A percentile compares a stretch with the other conserved stretches of the same genome.
These are phyloP conservation scores for Dendrothele bispora DNA, from an alignment of 768 basidiomycete species.

Conservation along the genomic window DNA sequence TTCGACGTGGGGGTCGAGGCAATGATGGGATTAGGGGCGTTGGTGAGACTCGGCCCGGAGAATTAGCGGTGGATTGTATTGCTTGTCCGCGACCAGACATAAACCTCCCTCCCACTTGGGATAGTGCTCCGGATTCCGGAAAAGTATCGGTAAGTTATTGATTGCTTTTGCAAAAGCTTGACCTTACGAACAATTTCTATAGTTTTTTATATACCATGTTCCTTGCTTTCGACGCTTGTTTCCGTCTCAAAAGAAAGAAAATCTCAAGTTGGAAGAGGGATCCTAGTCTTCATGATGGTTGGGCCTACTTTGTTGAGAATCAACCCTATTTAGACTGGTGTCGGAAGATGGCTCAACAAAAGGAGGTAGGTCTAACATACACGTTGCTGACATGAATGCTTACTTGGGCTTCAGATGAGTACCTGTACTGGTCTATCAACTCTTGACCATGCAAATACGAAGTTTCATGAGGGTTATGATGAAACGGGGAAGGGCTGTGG, in stretches of 20 bases:
- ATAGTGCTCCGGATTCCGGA: not conserved
- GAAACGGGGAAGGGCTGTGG: too few relatives aligned
- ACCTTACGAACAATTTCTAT: not conserved
- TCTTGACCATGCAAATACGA: too few relatives aligned
- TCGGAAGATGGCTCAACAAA: not conserved
- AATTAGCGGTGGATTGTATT: conserved; percentile 12
- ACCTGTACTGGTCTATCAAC: too few relatives aligned
- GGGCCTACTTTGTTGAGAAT: too few relatives aligned
- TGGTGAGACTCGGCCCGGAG: not conserved
- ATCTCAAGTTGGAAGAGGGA: too few relatives aligned
- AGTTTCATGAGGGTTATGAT: too few relatives aligned
- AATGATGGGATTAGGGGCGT: not conserved
- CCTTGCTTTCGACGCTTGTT: too few relatives aligned
- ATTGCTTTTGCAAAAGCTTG: not conserved
- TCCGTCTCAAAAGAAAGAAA: conserved; percentile 10
- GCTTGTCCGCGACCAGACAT: conserved; percentile 14
- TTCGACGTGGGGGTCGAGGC: not conserved
- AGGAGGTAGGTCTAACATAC: conserved; percentile 8
- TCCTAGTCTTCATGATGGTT: too few relatives aligned
- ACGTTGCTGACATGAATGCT: conserved; percentile 14
- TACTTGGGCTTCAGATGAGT: conserved; percentile 13
- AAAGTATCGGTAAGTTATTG: conserved; percentile 3
- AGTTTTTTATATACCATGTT: too few relatives aligned
- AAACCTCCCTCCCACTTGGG: conserved; percentile 12
- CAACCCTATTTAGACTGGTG: conserved; percentile 1